phyloP scores from a whole-genome alignment of 148 eudicot genomes.

The Hydrangea macrophylla region DNA sequence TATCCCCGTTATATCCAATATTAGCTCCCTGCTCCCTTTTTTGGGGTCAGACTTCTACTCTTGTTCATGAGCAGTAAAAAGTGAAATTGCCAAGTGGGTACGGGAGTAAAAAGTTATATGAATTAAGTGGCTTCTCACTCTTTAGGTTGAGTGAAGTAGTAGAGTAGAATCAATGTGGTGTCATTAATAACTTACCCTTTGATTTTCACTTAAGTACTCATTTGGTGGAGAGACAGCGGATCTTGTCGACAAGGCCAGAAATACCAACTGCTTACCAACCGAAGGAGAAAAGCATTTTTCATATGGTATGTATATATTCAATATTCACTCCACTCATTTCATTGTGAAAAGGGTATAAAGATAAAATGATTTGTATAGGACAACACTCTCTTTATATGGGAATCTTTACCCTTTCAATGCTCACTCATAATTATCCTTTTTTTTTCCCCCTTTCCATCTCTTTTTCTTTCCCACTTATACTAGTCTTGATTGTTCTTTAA shows the following conservation, averaged over 20 bases:
- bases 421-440: conserved; percentile 15
- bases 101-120: background rate
- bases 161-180: background rate
- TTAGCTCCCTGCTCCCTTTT: too few relatives aligned
- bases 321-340: conserved; percentile 13
- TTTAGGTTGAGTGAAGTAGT: background rate
- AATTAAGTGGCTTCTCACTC: background rate
- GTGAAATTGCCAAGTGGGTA: background rate
- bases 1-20: too few relatives aligned
- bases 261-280: conserved; percentile 20
- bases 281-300: conserved; percentile 10
- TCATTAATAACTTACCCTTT: background rate
- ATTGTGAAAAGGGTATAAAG: conserved; percentile 14
- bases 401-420: conserved; percentile 14
- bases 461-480: conserved; percentile 8
- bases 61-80: background rate
- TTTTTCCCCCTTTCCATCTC: background rate
- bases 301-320: conserved; percentile 13
- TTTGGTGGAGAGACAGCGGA: conserved; percentile 13
- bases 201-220: background rate
- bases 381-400: conserved; percentile 12
- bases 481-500: conserved; percentile 14
- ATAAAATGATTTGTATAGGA: conserved; percentile 19
- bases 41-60: too few relatives aligned
- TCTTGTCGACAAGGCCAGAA: conserved; percentile 14